Evolutionary conservation across 495 filamentous ascomycete species (phyloP).

Genomic region (Xylaria venustula): DNA sequence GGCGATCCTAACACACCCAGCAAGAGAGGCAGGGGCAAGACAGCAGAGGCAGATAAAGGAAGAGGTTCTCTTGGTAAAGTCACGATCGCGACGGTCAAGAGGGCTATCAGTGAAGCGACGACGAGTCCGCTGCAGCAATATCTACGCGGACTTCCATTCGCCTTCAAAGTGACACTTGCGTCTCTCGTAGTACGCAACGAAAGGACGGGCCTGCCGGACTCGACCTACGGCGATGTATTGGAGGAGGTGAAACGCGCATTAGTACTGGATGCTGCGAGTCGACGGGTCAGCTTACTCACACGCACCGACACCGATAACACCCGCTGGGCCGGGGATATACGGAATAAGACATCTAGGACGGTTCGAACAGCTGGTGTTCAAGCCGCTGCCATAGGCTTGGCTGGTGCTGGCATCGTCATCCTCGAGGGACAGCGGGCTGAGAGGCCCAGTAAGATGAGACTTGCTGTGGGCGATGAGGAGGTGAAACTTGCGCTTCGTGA

Average conservation of each 20-base stretch:
- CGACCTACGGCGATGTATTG: constrained; percentile 82
- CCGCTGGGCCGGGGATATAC: neutral
- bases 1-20: constrained; percentile 40
- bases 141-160: constrained; percentile 75
- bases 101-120: constrained; percentile 92
- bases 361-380: constrained; percentile 64
- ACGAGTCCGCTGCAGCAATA: constrained; percentile 87
- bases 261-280: constrained; percentile 57
- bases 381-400: constrained; percentile 72
- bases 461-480: constrained; percentile 87
- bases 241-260: constrained; percentile 81
- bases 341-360: constrained; percentile 8
- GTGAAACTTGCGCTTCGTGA: constrained; percentile 82
- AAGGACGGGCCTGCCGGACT: constrained; percentile 81
- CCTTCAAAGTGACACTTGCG: constrained; percentile 80
- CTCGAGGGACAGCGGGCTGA: constrained; percentile 77
- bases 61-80: constrained; percentile 53
- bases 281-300: constrained; percentile 32
- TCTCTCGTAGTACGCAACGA: constrained; percentile 76
- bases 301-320: neutral
- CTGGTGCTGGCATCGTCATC: constrained; percentile 82
- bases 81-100: constrained; percentile 88
- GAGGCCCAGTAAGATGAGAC: constrained; percentile 78
- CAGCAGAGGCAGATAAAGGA: constrained; percentile 15
- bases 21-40: constrained; percentile 27